phyloP scores from a whole-genome alignment of 352 stramenopile genomes.

The Globisporangium lucens region DNA sequence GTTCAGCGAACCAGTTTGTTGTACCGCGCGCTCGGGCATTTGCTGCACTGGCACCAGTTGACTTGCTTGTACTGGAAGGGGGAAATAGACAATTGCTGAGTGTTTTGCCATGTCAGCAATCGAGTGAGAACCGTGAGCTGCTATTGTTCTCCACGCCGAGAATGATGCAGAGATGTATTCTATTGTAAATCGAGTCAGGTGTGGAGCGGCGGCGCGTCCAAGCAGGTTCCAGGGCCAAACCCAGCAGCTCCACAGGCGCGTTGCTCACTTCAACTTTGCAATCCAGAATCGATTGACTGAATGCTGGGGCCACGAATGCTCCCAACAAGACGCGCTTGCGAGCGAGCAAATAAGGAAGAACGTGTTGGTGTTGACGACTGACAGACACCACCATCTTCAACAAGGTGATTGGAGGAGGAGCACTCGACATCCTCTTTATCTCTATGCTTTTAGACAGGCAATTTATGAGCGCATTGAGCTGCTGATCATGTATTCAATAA shows the following conservation, averaged over 20 bases:
- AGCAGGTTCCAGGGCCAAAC: not conserved
- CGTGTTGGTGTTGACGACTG: not conserved
- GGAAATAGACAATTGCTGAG: not conserved
- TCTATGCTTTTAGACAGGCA: not conserved
- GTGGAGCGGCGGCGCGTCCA: not conserved
- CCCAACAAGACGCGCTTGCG: not conserved
- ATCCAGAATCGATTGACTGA: not conserved
- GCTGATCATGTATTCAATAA: too few relatives aligned
- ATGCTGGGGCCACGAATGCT: not conserved
- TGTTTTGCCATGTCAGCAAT: not conserved
- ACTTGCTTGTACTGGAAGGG: not conserved
- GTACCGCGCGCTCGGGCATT: not conserved
- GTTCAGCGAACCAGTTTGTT: not conserved
- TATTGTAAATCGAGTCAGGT: not conserved
- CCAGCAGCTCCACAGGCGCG: not conserved
- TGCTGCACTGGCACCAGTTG: not conserved
- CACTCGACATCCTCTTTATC: not conserved
- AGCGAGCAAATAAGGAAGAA: not conserved
- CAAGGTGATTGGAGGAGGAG: not conserved
- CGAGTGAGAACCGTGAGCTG: not conserved
- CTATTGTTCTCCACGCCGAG: not conserved
- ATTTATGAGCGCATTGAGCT: not conserved
- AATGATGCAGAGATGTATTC: not conserved
- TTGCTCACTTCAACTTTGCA: not conserved
- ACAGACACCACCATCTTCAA: not conserved